phyloP scores from a whole-genome alignment of 106 monocot species.

The Narthecium ossifragum region DNA sequence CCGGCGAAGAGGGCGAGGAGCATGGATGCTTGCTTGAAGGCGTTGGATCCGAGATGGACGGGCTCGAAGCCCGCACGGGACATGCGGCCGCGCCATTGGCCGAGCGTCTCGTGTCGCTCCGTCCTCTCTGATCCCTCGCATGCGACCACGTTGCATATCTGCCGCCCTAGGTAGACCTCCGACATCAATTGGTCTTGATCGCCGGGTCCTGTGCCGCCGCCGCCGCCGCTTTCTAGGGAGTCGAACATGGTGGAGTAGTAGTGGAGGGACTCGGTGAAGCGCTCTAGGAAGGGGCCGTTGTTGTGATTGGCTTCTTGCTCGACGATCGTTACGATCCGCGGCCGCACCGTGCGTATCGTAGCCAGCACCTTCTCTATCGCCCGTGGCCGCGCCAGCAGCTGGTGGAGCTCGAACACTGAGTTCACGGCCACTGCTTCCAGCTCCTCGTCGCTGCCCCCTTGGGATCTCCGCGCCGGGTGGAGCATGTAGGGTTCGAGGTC shows the following conservation, averaged over 20 bases:
- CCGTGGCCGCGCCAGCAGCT: constrained; percentile 51
- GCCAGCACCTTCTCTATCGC: constrained; percentile 57
- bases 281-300: constrained; percentile 46
- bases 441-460: constrained; percentile 14
- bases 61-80: constrained; percentile 60
- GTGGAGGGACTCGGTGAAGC: constrained; percentile 81
- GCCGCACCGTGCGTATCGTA: constrained; percentile 47
- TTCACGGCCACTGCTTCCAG: constrained; percentile 71
- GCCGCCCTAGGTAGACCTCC: constrained; percentile 79
- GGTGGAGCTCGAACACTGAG: constrained; percentile 77
- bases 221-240: constrained; percentile 58
- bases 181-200: constrained; percentile 53
- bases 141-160: constrained; percentile 85
- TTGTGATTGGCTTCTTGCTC: constrained; percentile 97
- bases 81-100: constrained; percentile 56
- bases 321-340: constrained; percentile 69
- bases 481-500: constrained; percentile 82
- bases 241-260: constrained; percentile 99
- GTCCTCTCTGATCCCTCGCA: constrained; percentile 69
- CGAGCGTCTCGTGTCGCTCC: constrained; percentile 75
- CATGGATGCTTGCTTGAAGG: constrained; percentile 85
- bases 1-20: constrained; percentile 68
- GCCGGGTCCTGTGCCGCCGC: constrained; percentile 4
- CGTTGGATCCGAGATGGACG: constrained; percentile 73
- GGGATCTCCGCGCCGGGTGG: background rate